A percentile compares a stretch with the other conserved stretches of the same genome.
Conservation (phyloP, 1,284 basidiomycete genomes). For the Pascua sp. region DNA sequence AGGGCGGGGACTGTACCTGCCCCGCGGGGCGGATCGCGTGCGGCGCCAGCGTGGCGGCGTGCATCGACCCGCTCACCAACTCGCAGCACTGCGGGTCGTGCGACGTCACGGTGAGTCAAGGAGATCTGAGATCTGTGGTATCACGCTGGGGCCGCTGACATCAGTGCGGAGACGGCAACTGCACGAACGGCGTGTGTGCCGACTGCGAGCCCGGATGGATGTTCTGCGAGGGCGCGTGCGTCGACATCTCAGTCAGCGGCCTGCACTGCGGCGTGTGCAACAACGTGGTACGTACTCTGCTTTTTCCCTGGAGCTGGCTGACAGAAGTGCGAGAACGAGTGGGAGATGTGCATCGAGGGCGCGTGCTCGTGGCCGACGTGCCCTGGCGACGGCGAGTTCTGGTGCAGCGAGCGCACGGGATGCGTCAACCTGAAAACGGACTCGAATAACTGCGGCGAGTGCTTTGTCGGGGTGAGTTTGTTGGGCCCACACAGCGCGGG, state of each 20-base stretch:
- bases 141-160: not conserved
- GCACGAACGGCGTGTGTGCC: not conserved
- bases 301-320: not conserved
- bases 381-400: not conserved
- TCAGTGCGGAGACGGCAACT: not conserved
- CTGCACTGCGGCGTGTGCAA: not conserved
- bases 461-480: not conserved
- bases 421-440: not conserved
- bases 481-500: not conserved
- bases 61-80: not conserved
- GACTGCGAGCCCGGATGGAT: not conserved
- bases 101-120: not conserved
- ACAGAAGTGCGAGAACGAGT: conserved; percentile 4
- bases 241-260: not conserved
- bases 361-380: not conserved
- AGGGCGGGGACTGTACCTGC: not conserved
- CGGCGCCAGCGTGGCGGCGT: not conserved
- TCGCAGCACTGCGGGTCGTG: not conserved
- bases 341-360: conserved; percentile 1
- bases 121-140: no score
- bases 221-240: not conserved
- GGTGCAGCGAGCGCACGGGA: not conserved
- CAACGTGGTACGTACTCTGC: not conserved
- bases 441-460: not conserved
- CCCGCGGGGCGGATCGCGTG: not conserved